phyloP scores from a whole-genome alignment of 441 rosid species.

The Pelargonium australe region DNA sequence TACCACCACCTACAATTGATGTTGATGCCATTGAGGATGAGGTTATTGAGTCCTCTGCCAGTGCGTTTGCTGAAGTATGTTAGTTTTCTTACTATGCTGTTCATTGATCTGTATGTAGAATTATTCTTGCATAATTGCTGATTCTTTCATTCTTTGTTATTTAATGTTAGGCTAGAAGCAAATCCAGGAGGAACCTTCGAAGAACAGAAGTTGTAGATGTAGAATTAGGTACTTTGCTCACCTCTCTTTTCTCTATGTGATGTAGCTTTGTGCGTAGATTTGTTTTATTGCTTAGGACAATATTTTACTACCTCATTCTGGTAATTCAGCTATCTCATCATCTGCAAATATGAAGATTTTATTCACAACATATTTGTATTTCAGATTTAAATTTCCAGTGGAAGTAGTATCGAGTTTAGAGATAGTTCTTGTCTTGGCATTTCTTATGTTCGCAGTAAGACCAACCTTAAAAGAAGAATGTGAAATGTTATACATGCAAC shows the following conservation, averaged over 20 bases:
- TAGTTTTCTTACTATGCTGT: constrained; percentile 13
- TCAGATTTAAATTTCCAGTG: too few species aligned
- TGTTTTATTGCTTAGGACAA: too few species aligned
- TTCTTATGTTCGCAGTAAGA: too few species aligned
- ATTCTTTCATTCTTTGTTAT: constrained; percentile 17
- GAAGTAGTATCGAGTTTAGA: too few species aligned
- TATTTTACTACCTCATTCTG: too few species aligned
- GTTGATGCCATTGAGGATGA: constrained; percentile 81
- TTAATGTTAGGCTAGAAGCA: constrained; percentile 54
- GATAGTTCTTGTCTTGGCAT: too few species aligned
- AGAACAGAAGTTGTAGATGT: constrained; percentile 40
- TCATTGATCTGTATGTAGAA: constrained; percentile 12
- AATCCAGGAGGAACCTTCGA: constrained; percentile 38
- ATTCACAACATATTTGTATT: too few species aligned
- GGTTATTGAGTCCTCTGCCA: constrained; percentile 67
- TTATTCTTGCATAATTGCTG: constrained; percentile 1
- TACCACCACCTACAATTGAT: constrained; percentile 44
- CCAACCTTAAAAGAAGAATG: too few species aligned
- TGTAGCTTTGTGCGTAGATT: neutral
- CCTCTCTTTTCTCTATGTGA: neutral
- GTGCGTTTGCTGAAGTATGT: constrained; percentile 70
- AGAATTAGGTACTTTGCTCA: constrained; percentile 46
- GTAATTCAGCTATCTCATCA: too few species aligned
- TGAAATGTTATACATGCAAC: too few species aligned
- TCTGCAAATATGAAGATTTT: too few species aligned